Percentiles rank a stretch among this genome's conserved stretches.
These are phyloP conservation scores for Chaetomium strumarium DNA, from an alignment of 2,329 filamentous ascomycete species.

Conservation along the genomic window DNA sequence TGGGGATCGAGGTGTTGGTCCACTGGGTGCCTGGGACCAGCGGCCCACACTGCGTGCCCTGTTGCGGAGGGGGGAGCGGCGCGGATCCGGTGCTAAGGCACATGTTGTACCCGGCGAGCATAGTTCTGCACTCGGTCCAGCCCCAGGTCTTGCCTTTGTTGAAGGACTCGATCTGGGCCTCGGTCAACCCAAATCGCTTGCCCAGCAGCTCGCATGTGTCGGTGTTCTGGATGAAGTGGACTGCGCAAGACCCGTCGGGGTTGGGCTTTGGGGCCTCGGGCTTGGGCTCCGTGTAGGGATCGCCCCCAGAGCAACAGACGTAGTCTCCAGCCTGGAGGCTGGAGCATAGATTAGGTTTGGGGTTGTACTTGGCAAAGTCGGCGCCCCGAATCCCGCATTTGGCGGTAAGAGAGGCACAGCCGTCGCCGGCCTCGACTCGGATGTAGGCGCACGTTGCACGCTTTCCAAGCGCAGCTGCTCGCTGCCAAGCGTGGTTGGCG, in stretches of 20 bases:
- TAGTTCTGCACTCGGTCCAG: conserved; percentile 30
- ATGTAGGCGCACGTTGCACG: conserved; percentile 4
- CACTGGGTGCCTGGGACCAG: conserved; percentile 32
- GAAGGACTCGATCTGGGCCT: conserved; percentile 31
- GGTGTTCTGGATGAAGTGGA: conserved; percentile 28
- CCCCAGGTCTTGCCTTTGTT: conserved; percentile 38
- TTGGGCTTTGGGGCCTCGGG: conserved; percentile 33
- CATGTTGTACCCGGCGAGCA: conserved; percentile 22
- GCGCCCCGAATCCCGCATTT: conserved; percentile 34
- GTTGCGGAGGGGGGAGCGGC: conserved; percentile 34
- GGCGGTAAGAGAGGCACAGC: conserved; percentile 33
- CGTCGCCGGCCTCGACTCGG: conserved; percentile 32
- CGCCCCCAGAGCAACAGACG: neutral
- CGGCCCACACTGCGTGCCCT: conserved; percentile 39
- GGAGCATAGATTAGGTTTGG: neutral
- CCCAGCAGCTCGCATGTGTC: conserved; percentile 30
- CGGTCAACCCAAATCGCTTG: conserved; percentile 27
- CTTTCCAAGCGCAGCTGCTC: too few species aligned
- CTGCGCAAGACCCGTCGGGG: conserved; percentile 32
- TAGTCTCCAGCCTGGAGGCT: neutral
- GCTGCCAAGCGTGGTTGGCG: too few species aligned
- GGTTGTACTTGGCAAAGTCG: conserved; percentile 3
- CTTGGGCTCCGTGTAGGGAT: neutral
- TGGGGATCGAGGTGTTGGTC: neutral
- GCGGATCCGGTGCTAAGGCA: conserved; percentile 22